phyloP scores from a whole-genome alignment of 2,329 filamentous ascomycete species.

The Fusarium chuoi region DNA sequence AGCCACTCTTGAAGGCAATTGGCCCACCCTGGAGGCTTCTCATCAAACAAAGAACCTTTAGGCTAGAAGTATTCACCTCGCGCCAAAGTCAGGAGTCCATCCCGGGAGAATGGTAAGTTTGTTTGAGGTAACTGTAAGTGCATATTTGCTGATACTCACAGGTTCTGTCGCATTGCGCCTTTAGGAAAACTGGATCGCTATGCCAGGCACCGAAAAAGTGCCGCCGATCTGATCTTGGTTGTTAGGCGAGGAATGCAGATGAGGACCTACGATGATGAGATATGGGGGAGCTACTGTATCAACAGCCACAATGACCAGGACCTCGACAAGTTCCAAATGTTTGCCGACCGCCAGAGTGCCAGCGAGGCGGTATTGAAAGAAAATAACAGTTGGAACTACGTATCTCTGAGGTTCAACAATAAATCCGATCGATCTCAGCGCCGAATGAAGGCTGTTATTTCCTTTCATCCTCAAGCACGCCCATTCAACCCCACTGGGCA shows the following conservation, averaged over 20 bases:
- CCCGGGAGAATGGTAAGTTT: not conserved
- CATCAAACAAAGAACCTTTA: not conserved
- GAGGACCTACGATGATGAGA: too few species aligned
- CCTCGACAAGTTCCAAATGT: not conserved
- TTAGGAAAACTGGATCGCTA: not conserved
- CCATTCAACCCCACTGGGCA: not conserved
- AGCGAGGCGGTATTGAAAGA: not conserved
- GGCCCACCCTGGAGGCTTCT: not conserved
- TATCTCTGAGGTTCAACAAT: not conserved
- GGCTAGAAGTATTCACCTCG: not conserved
- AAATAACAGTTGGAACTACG: not conserved
- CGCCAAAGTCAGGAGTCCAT: not conserved
- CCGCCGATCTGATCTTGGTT: not conserved
- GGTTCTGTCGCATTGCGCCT: not conserved
- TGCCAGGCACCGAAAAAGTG: not conserved
- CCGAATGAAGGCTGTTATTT: not conserved
- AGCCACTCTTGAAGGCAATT: not conserved
- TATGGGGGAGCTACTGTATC: not conserved
- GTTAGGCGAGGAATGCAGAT: not conserved
- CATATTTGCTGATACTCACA: not conserved
- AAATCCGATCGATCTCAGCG: not conserved
- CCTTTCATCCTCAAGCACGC: not conserved
- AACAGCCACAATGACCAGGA: not conserved
- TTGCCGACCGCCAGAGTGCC: not conserved
- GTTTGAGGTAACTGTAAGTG: not conserved